A percentile compares a stretch with the other conserved stretches of the same genome.
phyloP scores from a whole-genome alignment of 2,329 filamentous ascomycete genomes.

The Hymenoscyphus repandus region DNA sequence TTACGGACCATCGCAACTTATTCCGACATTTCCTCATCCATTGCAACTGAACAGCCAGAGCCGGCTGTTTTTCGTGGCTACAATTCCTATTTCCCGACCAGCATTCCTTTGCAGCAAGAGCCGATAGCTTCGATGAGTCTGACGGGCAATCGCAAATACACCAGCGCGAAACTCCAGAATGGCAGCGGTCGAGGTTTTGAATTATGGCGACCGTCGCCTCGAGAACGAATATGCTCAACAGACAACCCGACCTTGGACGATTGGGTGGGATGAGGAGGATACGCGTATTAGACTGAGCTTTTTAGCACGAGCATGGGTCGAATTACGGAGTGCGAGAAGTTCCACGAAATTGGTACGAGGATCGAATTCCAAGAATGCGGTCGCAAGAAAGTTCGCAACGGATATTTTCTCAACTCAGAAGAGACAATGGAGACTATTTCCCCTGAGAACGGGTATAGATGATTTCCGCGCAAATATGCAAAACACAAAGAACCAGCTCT shows the following conservation, averaged over 20 bases:
- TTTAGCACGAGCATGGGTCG: conserved; percentile 32
- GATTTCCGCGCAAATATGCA: too few species aligned
- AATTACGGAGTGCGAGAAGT: conserved; percentile 21
- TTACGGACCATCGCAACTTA: neutral
- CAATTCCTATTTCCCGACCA: conserved; percentile 1
- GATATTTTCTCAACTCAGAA: neutral
- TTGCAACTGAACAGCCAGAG: neutral
- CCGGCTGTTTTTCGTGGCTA: neutral
- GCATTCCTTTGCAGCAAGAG: conserved; percentile 7
- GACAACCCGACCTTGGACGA: conserved; percentile 39
- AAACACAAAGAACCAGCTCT: too few species aligned
- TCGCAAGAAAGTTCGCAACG: too few species aligned
- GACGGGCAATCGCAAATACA: conserved; percentile 27
- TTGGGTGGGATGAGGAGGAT: conserved; percentile 39
- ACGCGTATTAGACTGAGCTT: conserved; percentile 32
- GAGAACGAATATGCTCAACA: conserved; percentile 36
- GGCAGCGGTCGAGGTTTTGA: conserved; percentile 40
- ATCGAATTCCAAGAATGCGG: neutral
- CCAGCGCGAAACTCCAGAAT: conserved; percentile 35
- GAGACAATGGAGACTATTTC: conserved; percentile 1
- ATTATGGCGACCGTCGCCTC: conserved; percentile 35
- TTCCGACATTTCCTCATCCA: neutral
- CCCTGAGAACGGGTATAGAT: too few species aligned
- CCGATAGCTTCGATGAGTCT: conserved; percentile 32
- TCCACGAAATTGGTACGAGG: conserved; percentile 27